These are phyloP conservation scores for Rhynchosporium agropyri DNA, from an alignment of 2,329 filamentous ascomycete species.

Conservation along the genomic window DNA sequence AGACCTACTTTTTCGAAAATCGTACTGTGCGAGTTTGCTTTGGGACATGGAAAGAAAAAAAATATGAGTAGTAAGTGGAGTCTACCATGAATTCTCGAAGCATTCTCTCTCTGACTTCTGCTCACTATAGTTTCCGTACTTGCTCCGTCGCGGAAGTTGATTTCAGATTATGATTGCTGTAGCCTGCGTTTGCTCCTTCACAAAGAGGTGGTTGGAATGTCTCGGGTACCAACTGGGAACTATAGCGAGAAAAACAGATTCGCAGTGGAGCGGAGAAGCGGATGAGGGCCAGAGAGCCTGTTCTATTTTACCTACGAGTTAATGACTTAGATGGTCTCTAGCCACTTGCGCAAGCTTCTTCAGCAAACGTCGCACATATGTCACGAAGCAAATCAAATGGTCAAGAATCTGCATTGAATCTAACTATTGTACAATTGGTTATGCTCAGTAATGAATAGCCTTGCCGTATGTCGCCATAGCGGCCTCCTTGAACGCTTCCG, in stretches of 20 bases:
- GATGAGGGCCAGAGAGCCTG: background rate
- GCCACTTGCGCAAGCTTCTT: background rate
- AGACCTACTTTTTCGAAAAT: too few relatives aligned
- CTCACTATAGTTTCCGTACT: background rate
- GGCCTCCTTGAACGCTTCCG: slow-evolving; percentile 99
- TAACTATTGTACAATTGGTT: slow-evolving; percentile 38
- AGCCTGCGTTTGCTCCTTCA: background rate
- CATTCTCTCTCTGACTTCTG: background rate
- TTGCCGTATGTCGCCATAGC: slow-evolving; percentile 97
- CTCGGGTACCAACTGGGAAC: background rate
- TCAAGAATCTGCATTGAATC: slow-evolving; percentile 24
- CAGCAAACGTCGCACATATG: background rate
- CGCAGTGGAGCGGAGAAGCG: background rate
- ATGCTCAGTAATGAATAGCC: slow-evolving; percentile 85
- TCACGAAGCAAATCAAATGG: slow-evolving; percentile 7
- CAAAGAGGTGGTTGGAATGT: background rate
- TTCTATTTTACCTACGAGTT: background rate
- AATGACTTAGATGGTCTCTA: background rate
- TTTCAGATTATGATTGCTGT: background rate
- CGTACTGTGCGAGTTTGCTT: too few relatives aligned
- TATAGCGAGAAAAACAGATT: background rate
- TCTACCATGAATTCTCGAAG: background rate
- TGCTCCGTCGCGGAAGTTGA: background rate
- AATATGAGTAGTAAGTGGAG: background rate
- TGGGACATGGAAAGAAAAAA: too few relatives aligned